These are phyloP conservation scores for Chlamydomonas applanata DNA, from an alignment of 139 green algal species.

Conservation along the genomic window DNA sequence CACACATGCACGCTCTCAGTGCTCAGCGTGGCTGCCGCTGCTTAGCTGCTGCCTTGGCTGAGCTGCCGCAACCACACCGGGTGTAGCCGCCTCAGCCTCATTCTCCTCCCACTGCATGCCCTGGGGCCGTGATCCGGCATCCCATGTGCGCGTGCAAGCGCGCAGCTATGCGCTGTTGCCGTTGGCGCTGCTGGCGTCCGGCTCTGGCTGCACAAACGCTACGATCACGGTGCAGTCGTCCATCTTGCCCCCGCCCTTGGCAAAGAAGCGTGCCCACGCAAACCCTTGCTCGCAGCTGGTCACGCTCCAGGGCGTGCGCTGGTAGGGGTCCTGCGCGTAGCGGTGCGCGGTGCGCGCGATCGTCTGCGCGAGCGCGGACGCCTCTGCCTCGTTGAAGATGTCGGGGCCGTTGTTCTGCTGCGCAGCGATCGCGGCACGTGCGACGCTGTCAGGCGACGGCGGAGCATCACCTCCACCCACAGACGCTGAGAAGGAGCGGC, in stretches of 20 bases:
- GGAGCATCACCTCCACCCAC: slow-evolving; percentile 5
- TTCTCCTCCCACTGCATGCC: too few relatives aligned
- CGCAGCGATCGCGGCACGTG: not conserved
- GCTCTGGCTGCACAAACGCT: slow-evolving; percentile 24
- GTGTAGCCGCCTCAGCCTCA: too few relatives aligned
- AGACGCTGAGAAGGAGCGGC: not conserved
- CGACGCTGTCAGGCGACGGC: not conserved
- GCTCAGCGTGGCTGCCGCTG: too few relatives aligned
- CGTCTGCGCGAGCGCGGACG: not conserved
- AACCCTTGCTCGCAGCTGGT: slow-evolving; percentile 30
- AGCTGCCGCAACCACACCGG: too few relatives aligned
- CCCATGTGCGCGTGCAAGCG: too few relatives aligned
- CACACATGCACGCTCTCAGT: too few relatives aligned
- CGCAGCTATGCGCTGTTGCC: too few relatives aligned
- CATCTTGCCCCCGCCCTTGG: slow-evolving; percentile 44
- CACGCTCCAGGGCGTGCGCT: slow-evolving; percentile 45
- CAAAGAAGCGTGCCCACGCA: slow-evolving; percentile 41
- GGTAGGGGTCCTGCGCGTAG: slow-evolving; percentile 38
- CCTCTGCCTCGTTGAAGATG: slow-evolving; percentile 2
- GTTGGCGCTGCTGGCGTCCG: too few relatives aligned
- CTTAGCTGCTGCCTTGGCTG: too few relatives aligned
- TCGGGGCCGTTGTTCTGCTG: not conserved
- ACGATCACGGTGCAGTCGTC: slow-evolving; percentile 41
- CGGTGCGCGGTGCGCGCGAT: slow-evolving; percentile 29
- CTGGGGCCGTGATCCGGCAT: too few relatives aligned